These are phyloP conservation scores for Durotheca rogersii DNA, from an alignment of 495 filamentous ascomycete genomes.

Conservation along the genomic window DNA sequence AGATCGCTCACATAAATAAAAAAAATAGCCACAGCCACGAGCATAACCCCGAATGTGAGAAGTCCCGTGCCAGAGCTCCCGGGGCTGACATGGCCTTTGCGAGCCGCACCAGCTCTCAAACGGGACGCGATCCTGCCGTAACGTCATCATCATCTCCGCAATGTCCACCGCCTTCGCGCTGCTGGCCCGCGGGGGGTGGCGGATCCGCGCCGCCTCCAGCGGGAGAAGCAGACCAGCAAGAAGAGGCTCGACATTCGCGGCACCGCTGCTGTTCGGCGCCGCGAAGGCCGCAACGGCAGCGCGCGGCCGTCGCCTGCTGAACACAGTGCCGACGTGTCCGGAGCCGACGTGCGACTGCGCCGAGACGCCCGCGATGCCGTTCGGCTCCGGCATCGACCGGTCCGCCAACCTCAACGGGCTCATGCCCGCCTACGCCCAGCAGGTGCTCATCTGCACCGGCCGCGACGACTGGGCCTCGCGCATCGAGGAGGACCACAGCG, in stretches of 20 bases:
- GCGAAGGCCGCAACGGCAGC: background rate
- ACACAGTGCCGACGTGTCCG: constrained; percentile 64
- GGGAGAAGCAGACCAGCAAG: too few species aligned
- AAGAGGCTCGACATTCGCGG: background rate
- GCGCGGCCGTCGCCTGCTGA: constrained; percentile 35
- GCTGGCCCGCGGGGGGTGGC: constrained; percentile 19
- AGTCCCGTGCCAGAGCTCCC: background rate
- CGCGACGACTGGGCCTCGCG: constrained; percentile 76
- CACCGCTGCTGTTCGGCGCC: background rate
- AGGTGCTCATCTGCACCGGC: constrained; percentile 80
- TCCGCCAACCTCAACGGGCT: constrained; percentile 66
- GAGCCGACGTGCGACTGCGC: constrained; percentile 71
- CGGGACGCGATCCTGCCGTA: constrained; percentile 17
- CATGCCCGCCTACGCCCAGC: constrained; percentile 76
- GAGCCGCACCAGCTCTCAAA: background rate
- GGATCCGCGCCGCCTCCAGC: constrained; percentile 15
- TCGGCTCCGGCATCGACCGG: constrained; percentile 73
- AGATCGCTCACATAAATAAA: constrained; percentile 4
- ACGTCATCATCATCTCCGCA: background rate
- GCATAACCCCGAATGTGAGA: too few species aligned
- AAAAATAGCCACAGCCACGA: constrained; percentile 8
- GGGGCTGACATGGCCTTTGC: constrained; percentile 19
- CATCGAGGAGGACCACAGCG: constrained; percentile 57
- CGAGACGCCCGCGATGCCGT: constrained; percentile 62
- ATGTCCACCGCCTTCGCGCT: constrained; percentile 33